Evolutionary conservation across 1,284 basidiomycete species (phyloP), one percentile per base, ranked within the genome.

Genomic region (Filobasidium uniguttulatum): DNA sequence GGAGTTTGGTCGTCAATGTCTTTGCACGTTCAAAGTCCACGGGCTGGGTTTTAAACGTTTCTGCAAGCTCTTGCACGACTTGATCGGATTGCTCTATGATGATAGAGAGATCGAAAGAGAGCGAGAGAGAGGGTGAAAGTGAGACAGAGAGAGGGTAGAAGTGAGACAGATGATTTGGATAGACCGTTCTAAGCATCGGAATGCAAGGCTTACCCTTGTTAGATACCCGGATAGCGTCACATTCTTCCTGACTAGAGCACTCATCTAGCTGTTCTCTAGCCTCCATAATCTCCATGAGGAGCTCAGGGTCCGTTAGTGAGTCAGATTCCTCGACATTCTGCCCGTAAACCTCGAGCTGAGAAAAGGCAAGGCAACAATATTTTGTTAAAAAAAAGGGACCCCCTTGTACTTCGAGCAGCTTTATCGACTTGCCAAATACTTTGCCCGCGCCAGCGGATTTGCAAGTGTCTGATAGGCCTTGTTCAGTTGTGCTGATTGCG

Each of bases 281-380:
- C 58, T 87, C 82, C 76, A 94, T 81, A 38, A 93, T 77, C 58
- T 85, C 78, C 64, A 75, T 75, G 53, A 94, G 75, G 44, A 94
- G 76, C 43, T 72, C 76, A 29, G 77, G 70, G 62, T 93, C 84
- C 6, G 82, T 78, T 25, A 84, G 64, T 47, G 79, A 76, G 57
- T 94, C 89, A n/a, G 71, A 72, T 67, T 93, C 89, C 3, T 72
- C 72, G 26, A 81, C 72, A 8, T 73, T 73, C 30, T 77, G 56
- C 6, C 80, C 79, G 56, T 85, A 76, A 46, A 73, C 72, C 25
- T 74, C 69, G 12, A 93, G 73, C 69, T 71, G 55, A 5, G 15
- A 15, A 15, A 7, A 25, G n/a, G n/a, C n/a, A n/a, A n/a, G n/a
- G n/a, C n/a, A n/a, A n/a, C n/a, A n/a, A n/a, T n/a, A n/a, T n/a